These are phyloP conservation scores for Podospora comata DNA, from an alignment of 495 filamentous ascomycete genomes.

Conservation along the genomic window DNA sequence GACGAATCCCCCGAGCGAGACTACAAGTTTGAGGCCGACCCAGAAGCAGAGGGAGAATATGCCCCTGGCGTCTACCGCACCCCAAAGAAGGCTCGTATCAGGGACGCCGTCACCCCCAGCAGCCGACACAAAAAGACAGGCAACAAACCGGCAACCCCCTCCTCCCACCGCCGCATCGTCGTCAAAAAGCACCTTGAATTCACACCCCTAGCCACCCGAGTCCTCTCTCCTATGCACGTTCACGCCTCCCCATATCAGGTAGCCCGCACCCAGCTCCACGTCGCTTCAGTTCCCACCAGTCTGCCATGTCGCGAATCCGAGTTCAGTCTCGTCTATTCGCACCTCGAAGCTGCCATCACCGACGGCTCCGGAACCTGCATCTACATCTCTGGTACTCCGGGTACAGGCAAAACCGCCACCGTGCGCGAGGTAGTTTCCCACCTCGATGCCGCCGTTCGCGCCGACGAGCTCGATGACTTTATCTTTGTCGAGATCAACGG, in stretches of 20 bases:
- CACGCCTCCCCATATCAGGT: conserved; percentile 88
- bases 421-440: conserved; percentile 92
- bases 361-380: conserved; percentile 93
- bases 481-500: conserved; percentile 99
- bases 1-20: conserved; percentile 42
- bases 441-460: conserved; percentile 76
- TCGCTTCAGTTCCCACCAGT: conserved; percentile 82
- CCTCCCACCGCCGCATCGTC: conserved; percentile 64
- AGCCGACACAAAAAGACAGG: conserved; percentile 48
- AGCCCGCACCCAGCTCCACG: conserved; percentile 84
- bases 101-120: conserved; percentile 31
- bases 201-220: conserved; percentile 84
- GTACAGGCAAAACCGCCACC: conserved; percentile 98
- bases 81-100: conserved; percentile 37
- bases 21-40: conserved; percentile 42
- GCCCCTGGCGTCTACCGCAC: conserved; percentile 31
- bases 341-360: conserved; percentile 90
- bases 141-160: conserved; percentile 56
- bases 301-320: conserved; percentile 91
- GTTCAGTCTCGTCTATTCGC: conserved; percentile 85
- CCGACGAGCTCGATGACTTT: conserved; percentile 96
- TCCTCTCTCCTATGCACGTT: conserved; percentile 72
- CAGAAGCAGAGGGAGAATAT: conserved; percentile 46
- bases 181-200: conserved; percentile 93
- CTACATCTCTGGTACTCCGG: conserved; percentile 98